Evolutionary conservation across 2,329 filamentous ascomycete genomes (phyloP).

Genomic region (Apiospora malaysiana): DNA sequence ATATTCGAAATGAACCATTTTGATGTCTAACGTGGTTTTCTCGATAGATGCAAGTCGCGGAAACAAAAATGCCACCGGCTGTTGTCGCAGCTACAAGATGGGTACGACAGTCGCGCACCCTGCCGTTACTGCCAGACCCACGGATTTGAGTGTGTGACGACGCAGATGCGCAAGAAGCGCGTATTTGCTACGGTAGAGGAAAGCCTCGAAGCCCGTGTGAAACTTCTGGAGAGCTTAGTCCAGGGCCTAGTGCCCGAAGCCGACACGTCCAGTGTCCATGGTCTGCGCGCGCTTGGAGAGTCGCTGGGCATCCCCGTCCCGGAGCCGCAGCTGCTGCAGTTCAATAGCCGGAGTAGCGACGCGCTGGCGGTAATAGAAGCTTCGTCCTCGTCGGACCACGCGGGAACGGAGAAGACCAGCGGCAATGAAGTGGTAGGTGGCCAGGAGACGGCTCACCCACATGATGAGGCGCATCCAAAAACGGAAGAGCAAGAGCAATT

Average conservation of each 20-base stretch:
- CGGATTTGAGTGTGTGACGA: conserved; percentile 48
- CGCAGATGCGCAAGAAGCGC: conserved; percentile 52
- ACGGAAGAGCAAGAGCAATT: neutral
- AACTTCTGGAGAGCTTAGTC: conserved; percentile 49
- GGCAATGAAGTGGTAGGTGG: neutral
- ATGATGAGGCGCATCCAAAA: neutral
- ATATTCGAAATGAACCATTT: neutral
- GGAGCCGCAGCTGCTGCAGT: conserved; percentile 28
- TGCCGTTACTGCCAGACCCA: conserved; percentile 49
- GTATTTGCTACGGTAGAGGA: conserved; percentile 46
- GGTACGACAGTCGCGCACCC: conserved; percentile 38
- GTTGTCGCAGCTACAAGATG: conserved; percentile 26
- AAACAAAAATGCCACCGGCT: conserved; percentile 52
- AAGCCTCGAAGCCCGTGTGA: conserved; percentile 43
- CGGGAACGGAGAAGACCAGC: neutral
- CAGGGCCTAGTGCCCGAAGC: conserved; percentile 49
- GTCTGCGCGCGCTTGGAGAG: conserved; percentile 44
- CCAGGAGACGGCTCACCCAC: too few relatives aligned
- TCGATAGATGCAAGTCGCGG: conserved; percentile 47
- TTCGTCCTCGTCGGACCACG: neutral
- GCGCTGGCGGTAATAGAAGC: conserved; percentile 19
- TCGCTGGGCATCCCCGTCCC: conserved; percentile 48
- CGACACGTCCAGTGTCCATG: conserved; percentile 47
- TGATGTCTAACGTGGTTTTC: neutral
- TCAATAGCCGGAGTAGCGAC: neutral